These are phyloP conservation scores for Botrytis pseudocinerea DNA, from an alignment of 2,329 filamentous ascomycete species.

Conservation along the genomic window DNA sequence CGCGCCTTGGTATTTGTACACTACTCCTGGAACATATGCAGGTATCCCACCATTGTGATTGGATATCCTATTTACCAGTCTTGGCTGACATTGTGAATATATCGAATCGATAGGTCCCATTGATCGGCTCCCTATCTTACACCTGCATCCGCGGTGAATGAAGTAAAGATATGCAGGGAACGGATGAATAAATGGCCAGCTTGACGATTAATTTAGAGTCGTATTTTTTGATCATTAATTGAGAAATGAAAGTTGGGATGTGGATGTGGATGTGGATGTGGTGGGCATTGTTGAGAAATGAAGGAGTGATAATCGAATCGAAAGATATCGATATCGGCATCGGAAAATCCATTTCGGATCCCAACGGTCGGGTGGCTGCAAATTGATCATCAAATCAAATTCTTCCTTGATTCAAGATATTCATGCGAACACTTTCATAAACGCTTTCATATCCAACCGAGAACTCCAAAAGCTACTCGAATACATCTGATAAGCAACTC, in stretches of 20 bases:
- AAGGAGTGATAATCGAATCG: not conserved
- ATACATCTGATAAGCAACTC: not conserved
- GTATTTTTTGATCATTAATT: not conserved
- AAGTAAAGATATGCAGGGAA: not conserved
- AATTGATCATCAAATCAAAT: slow-evolving; percentile 9
- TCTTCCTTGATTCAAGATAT: not conserved
- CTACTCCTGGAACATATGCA: slow-evolving; percentile 4
- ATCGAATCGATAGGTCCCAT: not conserved
- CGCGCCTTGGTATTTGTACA: not conserved
- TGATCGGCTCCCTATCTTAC: not conserved
- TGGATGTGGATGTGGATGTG: too few relatives aligned
- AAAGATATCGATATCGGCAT: not conserved
- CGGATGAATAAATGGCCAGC: not conserved
- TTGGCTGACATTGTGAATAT: not conserved
- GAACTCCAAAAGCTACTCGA: not conserved
- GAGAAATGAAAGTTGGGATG: not conserved
- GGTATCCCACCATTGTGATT: slow-evolving; percentile 1
- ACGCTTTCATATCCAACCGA: not conserved
- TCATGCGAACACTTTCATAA: not conserved
- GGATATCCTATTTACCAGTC: slow-evolving; percentile 4
- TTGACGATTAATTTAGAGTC: not conserved
- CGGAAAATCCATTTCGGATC: not conserved
- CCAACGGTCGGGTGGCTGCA: not conserved
- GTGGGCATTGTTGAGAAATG: not conserved
- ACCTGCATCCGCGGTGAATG: not conserved